Evolutionary conservation across 2,329 filamentous ascomycete genomes (phyloP).

Genomic region (Colletotrichum tropicale): DNA sequence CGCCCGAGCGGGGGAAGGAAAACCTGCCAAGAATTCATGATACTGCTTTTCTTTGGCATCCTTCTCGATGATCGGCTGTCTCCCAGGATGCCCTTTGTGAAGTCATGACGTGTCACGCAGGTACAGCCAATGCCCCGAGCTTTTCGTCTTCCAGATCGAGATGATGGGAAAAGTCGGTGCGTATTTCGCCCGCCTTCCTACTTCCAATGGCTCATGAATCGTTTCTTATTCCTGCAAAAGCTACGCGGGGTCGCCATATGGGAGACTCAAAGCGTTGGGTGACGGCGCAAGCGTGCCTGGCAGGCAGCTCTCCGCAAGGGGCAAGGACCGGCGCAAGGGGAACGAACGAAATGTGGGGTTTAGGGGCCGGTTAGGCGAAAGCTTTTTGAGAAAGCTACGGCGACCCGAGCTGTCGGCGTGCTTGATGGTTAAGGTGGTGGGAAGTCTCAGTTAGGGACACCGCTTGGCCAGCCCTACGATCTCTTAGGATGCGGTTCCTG

Average conservation of each 20-base stretch:
- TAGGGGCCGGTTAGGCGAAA: neutral
- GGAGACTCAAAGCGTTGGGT: neutral
- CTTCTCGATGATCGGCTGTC: neutral
- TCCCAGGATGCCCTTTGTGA: neutral
- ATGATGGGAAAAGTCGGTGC: neutral
- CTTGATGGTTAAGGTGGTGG: neutral
- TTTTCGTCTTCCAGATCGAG: neutral
- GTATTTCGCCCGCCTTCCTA: neutral
- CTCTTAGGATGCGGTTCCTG: neutral
- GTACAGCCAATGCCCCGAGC: neutral
- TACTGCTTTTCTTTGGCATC: neutral
- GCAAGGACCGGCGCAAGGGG: neutral
- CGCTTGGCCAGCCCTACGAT: neutral
- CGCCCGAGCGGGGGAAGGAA: neutral
- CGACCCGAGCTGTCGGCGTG: neutral
- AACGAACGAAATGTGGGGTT: neutral
- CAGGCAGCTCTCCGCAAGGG: neutral
- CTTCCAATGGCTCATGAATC: neutral
- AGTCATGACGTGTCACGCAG: conserved; percentile 15
- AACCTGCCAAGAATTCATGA: neutral
- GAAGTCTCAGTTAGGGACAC: conserved; percentile 4
- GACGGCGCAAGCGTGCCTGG: neutral
- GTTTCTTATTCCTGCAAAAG: neutral
- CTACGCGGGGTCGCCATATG: neutral
- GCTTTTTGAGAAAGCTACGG: neutral